Evolutionary conservation across 371 early-diverging fungal species (phyloP), one percentile per base, ranked within the genome.

Genomic region (Mycotypha africana): DNA sequence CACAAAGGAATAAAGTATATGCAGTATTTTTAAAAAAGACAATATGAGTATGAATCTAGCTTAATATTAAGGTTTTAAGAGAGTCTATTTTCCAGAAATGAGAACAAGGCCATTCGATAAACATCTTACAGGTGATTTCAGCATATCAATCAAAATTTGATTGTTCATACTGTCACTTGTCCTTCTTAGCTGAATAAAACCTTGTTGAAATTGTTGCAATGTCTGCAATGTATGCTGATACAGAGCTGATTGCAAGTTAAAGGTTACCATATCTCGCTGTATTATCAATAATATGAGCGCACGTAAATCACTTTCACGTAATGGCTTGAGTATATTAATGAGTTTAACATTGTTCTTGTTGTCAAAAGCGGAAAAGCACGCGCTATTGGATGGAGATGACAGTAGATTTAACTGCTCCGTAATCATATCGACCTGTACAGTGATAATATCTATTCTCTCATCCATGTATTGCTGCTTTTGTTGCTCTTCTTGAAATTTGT

Each of bases 381-480:
- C n/a, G n/a, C n/a, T n/a, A n/a, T n/a, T n/a, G n/a, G n/a, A n/a
- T n/a, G n/a, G n/a, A n/a, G n/a, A n/a, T n/a, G n/a, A n/a, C n/a
- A n/a, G n/a, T n/a, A n/a, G n/a, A n/a, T n/a, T n/a, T n/a, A n/a
- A n/a, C n/a, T n/a, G n/a, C n/a, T 59, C 51, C 11, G 49, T 47
- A 6, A 64, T 22, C 10, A 45, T 49, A 30, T 71, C 67, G 2
- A 60, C 37, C 31, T 65, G 55, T 7, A 56, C 14, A 0, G 60
- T 67, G n/a, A 67, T 65, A 1, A 45, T 43, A 30, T 60, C 82
- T 16, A 94, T 74, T 6, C 89, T 78, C 38, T 89, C 91, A 45
- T 90, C 88, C 86, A 89, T 85, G 60, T 88, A 86, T 36, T 65
- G 66, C 11, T 65, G 69, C 25, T 65, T 58, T 4, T 70, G 53